phyloP scores from a whole-genome alignment of 2,329 filamentous ascomycete genomes.

The Microcera coccophila region DNA sequence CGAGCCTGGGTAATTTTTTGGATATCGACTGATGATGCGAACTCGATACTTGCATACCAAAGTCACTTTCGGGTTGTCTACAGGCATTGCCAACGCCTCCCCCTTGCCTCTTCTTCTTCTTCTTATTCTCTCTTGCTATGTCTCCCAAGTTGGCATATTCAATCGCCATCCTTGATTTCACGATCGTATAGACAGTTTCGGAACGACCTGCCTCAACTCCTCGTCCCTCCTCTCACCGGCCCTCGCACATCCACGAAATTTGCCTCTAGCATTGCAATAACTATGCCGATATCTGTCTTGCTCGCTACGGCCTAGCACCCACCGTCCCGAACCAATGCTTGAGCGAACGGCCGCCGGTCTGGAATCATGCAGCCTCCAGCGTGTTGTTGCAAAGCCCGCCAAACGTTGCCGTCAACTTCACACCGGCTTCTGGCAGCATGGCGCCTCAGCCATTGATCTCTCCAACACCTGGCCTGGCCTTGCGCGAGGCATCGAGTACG shows the following conservation, averaged over 20 bases:
- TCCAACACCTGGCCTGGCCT: conserved; percentile 40
- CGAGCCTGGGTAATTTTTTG: conserved; percentile 12
- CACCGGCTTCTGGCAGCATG: conserved; percentile 53
- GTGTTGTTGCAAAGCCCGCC: conserved; percentile 43
- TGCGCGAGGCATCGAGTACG: conserved; percentile 21
- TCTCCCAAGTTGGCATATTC: too few species aligned
- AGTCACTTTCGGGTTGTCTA: too few species aligned
- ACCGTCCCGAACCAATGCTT: conserved; percentile 43
- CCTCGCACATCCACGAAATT: conserved; percentile 4
- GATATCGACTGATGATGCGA: conserved; percentile 18
- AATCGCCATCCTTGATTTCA: too few species aligned
- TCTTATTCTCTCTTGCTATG: too few species aligned
- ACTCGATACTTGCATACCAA: conserved; percentile 3
- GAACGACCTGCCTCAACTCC: background rate
- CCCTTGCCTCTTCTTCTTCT: too few species aligned
- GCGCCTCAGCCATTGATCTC: conserved; percentile 48
- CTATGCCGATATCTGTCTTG: conserved; percentile 19
- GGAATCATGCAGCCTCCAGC: conserved; percentile 54
- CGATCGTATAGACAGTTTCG: too few species aligned
- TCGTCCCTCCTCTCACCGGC: background rate
- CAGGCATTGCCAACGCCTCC: too few species aligned
- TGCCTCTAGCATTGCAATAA: conserved; percentile 12
- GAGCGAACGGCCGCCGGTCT: conserved; percentile 55
- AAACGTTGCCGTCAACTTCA: conserved; percentile 44
- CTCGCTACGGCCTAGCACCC: conserved; percentile 14